Base-by-base conservation (phyloP, 2,329 filamentous ascomycete genomes). In the Lecanicillium sp. region DNA sequence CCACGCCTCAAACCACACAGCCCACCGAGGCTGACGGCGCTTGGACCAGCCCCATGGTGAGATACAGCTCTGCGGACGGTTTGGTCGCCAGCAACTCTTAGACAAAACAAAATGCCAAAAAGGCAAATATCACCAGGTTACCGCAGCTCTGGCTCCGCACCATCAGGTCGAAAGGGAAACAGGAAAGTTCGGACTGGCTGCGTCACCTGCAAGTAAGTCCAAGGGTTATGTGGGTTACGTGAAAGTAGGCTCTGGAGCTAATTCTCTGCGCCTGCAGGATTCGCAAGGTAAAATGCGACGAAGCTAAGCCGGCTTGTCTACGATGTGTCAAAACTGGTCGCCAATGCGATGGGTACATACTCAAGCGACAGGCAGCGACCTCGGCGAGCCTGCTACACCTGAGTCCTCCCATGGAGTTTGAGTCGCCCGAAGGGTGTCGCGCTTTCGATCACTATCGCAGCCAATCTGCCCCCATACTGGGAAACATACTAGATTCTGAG, bases 251-350 rank as follows among this genome's bases (percentile, higher is more conserved):
- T n/a, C n/a, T 11, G n/a, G 14, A 20, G 28, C 37, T 41, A 43
- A 33, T 29, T 33, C 2, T 16, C 9, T 20, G 14, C 9, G 17
- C 18, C 7, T 13, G 15, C 38, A 75, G 71, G 54, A 64, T 71
- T 22, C 68, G 72, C 36, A 70, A 71, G 41, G 66, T 76, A 38
- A 76, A 76, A 51, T 78, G 73, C 51, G 72, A 75, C 45, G 73
- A 77, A 54, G 57, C 54, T 14, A 73, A 70, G 40, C 73, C 73
- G 2, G 57, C 53, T 29, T 78, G 74, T 46, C 53, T 64, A 27
- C 66, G 70, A 41, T 78, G 73, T 48, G 64, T 63, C 25, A 70
- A 67, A 40, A 75, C 73, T 3, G 71, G 73, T 11, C 64, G 73
- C 37, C 67, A 63, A 46, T 78, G 73, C 48, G 73, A 78, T 49